Evolutionary conservation across 768 basidiomycete species (phyloP).

Genomic region (Tulasnella sp.): DNA sequence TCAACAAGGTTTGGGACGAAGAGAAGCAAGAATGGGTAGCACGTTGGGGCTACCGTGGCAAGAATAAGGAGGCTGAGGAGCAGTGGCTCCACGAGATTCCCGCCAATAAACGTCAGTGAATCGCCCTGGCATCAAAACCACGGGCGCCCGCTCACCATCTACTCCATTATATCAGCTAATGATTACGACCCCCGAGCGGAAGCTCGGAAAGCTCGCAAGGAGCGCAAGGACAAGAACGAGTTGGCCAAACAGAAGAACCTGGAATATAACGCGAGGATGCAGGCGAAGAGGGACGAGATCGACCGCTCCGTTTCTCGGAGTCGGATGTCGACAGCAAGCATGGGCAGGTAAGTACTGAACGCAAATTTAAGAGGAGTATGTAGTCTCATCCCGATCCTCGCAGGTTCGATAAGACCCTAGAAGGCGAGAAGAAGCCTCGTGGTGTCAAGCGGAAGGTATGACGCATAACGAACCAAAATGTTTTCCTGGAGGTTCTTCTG

Average conservation of each 20-base stretch:
- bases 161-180: constrained; percentile 49
- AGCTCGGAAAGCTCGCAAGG: constrained; percentile 75
- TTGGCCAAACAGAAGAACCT: constrained; percentile 68
- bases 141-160: background rate
- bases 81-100: constrained; percentile 94
- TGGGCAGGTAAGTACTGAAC: constrained; percentile 54
- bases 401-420: constrained; percentile 81
- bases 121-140: constrained; percentile 13
- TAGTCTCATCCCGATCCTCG: background rate
- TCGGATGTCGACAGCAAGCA: constrained; percentile 82
- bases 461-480: background rate
- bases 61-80: constrained; percentile 79
- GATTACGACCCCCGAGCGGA: constrained; percentile 75
- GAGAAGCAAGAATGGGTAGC: constrained; percentile 89
- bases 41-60: constrained; percentile 78
- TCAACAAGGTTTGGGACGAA: constrained; percentile 89
- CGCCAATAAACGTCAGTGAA: constrained; percentile 65
- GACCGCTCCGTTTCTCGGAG: constrained; percentile 72
- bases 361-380: background rate
- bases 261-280: constrained; percentile 41
- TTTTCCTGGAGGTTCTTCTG: constrained; percentile 9
- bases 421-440: constrained; percentile 84
- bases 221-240: constrained; percentile 78
- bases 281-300: constrained; percentile 59
- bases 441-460: constrained; percentile 90